Percentiles rank a stretch among this genome's conserved stretches.
Evolutionary conservation across 2,329 filamentous ascomycete species (phyloP).

Genomic region (Colletotrichum sp.): DNA sequence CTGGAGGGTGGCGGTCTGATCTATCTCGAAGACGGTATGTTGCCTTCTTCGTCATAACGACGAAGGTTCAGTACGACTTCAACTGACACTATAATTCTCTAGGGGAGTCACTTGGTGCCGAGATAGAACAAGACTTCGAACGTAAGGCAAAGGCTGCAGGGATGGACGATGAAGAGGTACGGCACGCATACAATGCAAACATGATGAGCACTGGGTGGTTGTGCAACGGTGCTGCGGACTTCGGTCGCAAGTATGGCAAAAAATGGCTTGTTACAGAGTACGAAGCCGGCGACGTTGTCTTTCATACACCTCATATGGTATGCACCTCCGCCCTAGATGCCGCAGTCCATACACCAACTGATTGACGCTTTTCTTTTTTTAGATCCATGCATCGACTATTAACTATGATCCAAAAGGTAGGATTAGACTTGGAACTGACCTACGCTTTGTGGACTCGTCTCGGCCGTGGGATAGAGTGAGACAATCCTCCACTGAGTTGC

Average conservation of each 20-base stretch:
- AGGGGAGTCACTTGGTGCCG: slow-evolving; percentile 28
- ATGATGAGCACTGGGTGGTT: slow-evolving; percentile 63
- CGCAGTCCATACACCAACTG: too few relatives aligned
- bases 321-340: rapidly evolving
- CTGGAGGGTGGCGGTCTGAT: slow-evolving; percentile 63
- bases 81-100: rapidly evolving
- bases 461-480: slow-evolving; percentile 52
- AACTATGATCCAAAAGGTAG: slow-evolving; percentile 56
- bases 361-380: background rate
- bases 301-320: slow-evolving; percentile 40
- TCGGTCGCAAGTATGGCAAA: slow-evolving; percentile 29
- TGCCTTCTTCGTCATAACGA: background rate
- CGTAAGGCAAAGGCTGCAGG: slow-evolving; percentile 45
- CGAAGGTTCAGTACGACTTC: background rate
- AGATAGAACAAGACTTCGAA: slow-evolving; percentile 50
- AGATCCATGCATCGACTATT: slow-evolving; percentile 58
- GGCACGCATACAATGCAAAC: slow-evolving; percentile 59
- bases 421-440: slow-evolving; percentile 60
- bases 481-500: rapidly evolving
- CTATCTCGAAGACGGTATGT: slow-evolving; percentile 55
- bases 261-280: slow-evolving; percentile 41
- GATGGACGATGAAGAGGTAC: slow-evolving; percentile 55
- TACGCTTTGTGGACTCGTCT: slow-evolving; percentile 57
- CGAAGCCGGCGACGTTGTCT: slow-evolving; percentile 44
- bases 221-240: slow-evolving; percentile 34